These are phyloP conservation scores for Kwoniella europaea DNA, from an alignment of 768 basidiomycete species.

Conservation along the genomic window DNA sequence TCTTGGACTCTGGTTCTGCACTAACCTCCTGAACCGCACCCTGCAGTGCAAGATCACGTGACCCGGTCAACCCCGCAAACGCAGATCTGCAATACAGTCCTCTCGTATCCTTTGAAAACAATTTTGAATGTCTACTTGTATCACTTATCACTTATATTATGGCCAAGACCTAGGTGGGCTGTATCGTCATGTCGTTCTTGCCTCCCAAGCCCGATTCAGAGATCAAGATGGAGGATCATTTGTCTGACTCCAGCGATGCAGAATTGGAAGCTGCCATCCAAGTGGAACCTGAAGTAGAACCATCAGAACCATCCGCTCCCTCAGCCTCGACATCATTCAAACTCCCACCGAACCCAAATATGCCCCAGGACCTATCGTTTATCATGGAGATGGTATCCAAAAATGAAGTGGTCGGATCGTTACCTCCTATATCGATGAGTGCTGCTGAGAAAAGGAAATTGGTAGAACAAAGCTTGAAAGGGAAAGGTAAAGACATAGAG, in stretches of 20 bases:
- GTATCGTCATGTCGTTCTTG: no score
- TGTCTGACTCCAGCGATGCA: slow-evolving; percentile 11
- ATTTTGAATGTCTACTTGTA: no score
- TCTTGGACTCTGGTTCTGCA: no score
- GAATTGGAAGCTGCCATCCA: slow-evolving; percentile 22
- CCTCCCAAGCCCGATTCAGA: background rate
- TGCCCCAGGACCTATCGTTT: slow-evolving; percentile 53
- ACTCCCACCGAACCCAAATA: slow-evolving; percentile 33
- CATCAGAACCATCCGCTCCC: background rate
- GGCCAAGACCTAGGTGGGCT: no score
- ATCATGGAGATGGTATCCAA: slow-evolving; percentile 55
- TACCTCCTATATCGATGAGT: slow-evolving; percentile 38
- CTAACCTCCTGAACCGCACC: no score
- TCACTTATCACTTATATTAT: no score
- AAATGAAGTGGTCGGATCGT: slow-evolving; percentile 42
- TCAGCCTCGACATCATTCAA: slow-evolving; percentile 27
- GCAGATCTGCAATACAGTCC: no score
- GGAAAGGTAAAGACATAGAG: slow-evolving; percentile 25
- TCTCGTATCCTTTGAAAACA: no score
- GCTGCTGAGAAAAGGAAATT: slow-evolving; percentile 47
- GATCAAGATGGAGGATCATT: slow-evolving; percentile 9
- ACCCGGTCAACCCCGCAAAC: no score
- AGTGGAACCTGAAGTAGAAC: slow-evolving; percentile 7
- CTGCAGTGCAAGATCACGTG: no score
- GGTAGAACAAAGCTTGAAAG: slow-evolving; percentile 43